Conservation (phyloP, 2,329 filamentous ascomycete genomes). For the Fusarium circinatum region DNA sequence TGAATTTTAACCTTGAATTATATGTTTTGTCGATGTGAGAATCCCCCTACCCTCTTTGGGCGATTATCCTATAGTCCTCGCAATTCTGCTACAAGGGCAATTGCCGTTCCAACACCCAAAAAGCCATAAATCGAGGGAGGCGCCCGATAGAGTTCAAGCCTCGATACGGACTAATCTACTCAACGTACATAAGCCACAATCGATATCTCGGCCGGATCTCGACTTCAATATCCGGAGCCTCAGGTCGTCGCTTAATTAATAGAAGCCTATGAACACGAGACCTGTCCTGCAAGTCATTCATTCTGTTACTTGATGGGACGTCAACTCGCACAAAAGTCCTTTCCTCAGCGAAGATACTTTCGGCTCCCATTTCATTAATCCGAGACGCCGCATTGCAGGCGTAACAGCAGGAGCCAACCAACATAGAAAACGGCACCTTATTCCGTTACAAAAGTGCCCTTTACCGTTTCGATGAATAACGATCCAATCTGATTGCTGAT, state of each 20-base stretch:
- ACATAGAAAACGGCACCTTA: constrained; percentile 6
- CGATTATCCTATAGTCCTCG: not conserved
- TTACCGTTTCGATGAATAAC: constrained; percentile 3
- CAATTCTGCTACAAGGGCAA: not conserved
- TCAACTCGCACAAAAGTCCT: constrained; percentile 23
- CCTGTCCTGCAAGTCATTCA: constrained; percentile 33
- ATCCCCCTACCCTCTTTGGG: not conserved
- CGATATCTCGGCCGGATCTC: constrained; percentile 36
- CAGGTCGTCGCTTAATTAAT: not conserved
- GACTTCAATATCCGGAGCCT: constrained; percentile 30
- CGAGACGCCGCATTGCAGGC: constrained; percentile 12
- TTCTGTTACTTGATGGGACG: not conserved
- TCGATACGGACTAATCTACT: not conserved
- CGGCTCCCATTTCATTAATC: constrained; percentile 10
- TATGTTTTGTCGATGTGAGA: not conserved
- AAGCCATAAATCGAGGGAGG: constrained; percentile 9
- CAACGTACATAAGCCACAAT: constrained; percentile 33
- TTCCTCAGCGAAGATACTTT: not conserved
- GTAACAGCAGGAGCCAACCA: constrained; percentile 2
- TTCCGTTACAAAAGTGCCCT: constrained; percentile 25
- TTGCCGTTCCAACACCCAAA: constrained; percentile 7
- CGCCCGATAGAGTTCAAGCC: constrained; percentile 25
- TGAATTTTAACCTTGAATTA: constrained; percentile 17
- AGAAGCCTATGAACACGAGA: constrained; percentile 1
- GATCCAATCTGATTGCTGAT: constrained; percentile 11